Conservation (phyloP, 257 asterid species). For the Perilla frutescens region DNA sequence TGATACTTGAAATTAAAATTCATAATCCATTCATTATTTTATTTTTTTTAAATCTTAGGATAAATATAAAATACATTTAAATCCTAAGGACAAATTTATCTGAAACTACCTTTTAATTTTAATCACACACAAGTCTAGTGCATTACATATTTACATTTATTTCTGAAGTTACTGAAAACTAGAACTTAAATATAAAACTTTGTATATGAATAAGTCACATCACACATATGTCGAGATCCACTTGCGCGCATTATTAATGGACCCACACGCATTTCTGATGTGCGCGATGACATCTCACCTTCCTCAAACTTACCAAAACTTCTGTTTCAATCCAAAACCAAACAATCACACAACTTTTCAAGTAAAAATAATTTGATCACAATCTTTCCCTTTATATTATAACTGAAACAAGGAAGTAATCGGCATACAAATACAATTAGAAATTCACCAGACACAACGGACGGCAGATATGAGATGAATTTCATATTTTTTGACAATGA, state of each 20-base stretch:
- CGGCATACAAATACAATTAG: constrained; percentile 20
- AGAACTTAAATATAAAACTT: too few relatives aligned
- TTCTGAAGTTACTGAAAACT: too few relatives aligned
- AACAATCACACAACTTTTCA: neutral
- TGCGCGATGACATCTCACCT: neutral
- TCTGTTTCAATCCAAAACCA: neutral
- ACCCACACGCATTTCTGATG: neutral
- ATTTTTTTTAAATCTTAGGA: too few relatives aligned
- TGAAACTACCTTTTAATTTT: too few relatives aligned
- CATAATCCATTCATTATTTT: too few relatives aligned
- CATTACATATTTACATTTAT: too few relatives aligned
- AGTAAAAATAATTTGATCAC: neutral
- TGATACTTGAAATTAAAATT: too few relatives aligned
- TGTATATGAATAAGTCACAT: too few relatives aligned
- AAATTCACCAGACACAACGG: constrained; percentile 9
- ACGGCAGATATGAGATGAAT: constrained; percentile 8
- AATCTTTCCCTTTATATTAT: constrained; percentile 12
- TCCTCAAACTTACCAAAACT: constrained; percentile 19
- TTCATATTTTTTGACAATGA: constrained; percentile 37
- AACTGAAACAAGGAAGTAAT: constrained; percentile 22
- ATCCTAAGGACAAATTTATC: too few relatives aligned
- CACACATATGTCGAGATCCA: neutral
- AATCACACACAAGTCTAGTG: too few relatives aligned
- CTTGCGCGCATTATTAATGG: constrained; percentile 21
- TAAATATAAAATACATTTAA: too few relatives aligned